Conservation (phyloP, 257 asterid species). For the Solanum neorickii region DNA sequence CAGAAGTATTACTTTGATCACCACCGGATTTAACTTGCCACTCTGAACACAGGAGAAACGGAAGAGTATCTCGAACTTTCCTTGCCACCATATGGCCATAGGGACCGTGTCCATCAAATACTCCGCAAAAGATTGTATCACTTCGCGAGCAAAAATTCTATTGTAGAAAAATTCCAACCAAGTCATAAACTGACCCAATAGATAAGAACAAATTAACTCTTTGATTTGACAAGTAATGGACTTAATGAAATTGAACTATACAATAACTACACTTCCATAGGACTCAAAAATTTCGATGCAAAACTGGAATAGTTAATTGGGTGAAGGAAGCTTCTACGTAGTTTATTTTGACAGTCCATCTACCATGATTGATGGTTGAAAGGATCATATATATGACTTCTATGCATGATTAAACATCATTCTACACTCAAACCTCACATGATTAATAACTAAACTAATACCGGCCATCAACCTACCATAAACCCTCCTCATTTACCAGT, state of each 20-base stretch:
- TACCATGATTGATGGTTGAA: background rate
- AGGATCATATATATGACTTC: background rate
- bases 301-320: background rate
- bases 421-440: background rate
- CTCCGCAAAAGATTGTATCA: conserved; percentile 68
- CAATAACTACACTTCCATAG: background rate
- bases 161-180: conserved; percentile 50
- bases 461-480: background rate
- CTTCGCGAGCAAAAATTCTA: conserved; percentile 64
- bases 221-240: conserved; percentile 10
- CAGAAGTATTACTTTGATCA: conserved; percentile 20
- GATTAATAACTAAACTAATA: background rate
- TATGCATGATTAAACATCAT: background rate
- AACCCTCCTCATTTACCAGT: background rate
- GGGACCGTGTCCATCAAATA: conserved; percentile 97
- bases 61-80: conserved; percentile 82
- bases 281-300: background rate
- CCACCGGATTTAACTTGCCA: conserved; percentile 43
- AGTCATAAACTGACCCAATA: conserved; percentile 59
- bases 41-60: conserved; percentile 49
- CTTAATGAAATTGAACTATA: conserved; percentile 1
- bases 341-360: background rate
- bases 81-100: conserved; percentile 95
- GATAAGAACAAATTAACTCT: conserved; percentile 16
- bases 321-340: background rate